phyloP scores from a whole-genome alignment of 2,329 filamentous ascomycete species.

The Clarireedia monteithiana region DNA sequence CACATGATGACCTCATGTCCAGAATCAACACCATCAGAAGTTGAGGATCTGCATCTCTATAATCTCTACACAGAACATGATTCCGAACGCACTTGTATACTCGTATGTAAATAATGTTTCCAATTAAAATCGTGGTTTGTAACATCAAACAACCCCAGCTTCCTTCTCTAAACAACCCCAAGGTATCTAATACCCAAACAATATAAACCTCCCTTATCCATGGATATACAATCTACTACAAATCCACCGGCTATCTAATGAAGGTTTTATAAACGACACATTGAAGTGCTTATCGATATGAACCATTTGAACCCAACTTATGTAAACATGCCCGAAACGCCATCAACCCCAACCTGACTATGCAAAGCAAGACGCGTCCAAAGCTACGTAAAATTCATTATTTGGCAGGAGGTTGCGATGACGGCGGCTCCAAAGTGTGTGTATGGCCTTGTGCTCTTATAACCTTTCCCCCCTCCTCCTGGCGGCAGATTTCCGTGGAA shows the following conservation, averaged over 20 bases:
- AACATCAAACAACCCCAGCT: background rate
- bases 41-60: too few relatives aligned
- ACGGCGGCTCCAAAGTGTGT: constrained; percentile 74
- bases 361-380: constrained; percentile 11
- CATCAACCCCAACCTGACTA: constrained; percentile 12
- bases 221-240: constrained; percentile 23
- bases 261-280: constrained; percentile 15
- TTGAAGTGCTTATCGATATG: constrained; percentile 7
- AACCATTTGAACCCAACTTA: background rate
- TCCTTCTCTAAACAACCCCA: constrained; percentile 1
- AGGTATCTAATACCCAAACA: constrained; percentile 7
- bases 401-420: constrained; percentile 29
- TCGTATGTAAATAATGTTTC: background rate
- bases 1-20: background rate
- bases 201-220: constrained; percentile 4
- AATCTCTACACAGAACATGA: background rate
- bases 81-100: background rate
- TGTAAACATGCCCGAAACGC: constrained; percentile 5
- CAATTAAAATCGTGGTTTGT: background rate
- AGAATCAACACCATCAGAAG: background rate
- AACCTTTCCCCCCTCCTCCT: constrained; percentile 69
- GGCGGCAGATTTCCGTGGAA: constrained; percentile 74
- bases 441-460: constrained; percentile 68
- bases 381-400: constrained; percentile 11
- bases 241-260: constrained; percentile 8